Evolutionary conservation across 73 alveolate genomes (phyloP).

Genomic region (Loxodes magnus): DNA sequence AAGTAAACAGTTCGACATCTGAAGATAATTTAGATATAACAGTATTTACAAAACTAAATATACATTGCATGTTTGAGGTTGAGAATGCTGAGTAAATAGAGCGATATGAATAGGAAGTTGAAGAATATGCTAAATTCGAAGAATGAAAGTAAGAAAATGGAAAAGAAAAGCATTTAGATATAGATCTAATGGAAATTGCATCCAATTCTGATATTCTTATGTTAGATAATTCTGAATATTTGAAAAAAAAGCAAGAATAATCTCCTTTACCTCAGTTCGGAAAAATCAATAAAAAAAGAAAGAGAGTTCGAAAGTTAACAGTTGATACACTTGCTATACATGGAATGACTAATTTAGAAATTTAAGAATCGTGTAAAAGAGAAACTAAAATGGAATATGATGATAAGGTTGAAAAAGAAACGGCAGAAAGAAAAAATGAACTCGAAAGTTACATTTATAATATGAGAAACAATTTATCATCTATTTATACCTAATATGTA

Average conservation of each 20-base stretch:
- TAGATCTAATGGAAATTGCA: neutral
- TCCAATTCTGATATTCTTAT: neutral
- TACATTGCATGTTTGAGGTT: neutral
- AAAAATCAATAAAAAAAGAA: constrained; percentile 40
- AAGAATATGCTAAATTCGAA: constrained; percentile 21
- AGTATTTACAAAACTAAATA: neutral
- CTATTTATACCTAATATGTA: constrained; percentile 18
- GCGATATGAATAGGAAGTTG: constrained; percentile 14
- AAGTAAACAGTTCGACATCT: no score
- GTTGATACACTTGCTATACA: constrained; percentile 18
- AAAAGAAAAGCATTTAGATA: constrained; percentile 26
- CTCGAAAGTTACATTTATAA: constrained; percentile 65
- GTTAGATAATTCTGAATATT: no score
- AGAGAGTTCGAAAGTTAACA: constrained; percentile 35
- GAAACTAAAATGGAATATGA: constrained; percentile 31
- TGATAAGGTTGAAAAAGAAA: constrained; percentile 36
- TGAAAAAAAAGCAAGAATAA: no score
- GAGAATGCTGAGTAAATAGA: constrained; percentile 1
- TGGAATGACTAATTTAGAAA: constrained; percentile 20
- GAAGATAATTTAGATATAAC: no score
- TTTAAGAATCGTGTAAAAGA: constrained; percentile 15
- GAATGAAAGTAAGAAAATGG: constrained; percentile 22
- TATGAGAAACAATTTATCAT: constrained; percentile 41
- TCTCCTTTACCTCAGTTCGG: no score
- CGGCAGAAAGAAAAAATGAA: constrained; percentile 52